Conservation (phyloP, 257 asterid genomes). For the Voacanga thouarsii region DNA sequence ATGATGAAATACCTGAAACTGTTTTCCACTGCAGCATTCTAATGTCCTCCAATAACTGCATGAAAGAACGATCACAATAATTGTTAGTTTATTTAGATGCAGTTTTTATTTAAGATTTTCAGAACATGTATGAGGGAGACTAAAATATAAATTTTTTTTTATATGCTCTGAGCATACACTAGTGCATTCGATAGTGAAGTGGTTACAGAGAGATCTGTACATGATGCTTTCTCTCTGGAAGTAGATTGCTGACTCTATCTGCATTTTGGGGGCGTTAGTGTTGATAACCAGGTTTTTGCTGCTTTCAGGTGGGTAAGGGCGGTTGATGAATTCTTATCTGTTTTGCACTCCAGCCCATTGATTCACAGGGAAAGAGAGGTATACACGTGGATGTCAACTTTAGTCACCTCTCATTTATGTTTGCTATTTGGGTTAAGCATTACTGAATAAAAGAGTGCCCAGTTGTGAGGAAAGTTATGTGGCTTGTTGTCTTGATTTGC, state of each 20-base stretch:
- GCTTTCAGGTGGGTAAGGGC: conserved; percentile 91
- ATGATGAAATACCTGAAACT: not conserved
- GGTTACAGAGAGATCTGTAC: not conserved
- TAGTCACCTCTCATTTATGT: not conserved
- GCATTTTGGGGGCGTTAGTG: not conserved
- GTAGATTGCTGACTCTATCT: not conserved
- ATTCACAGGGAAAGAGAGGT: conserved; percentile 41
- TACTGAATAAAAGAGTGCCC: not conserved
- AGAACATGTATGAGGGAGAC: not conserved
- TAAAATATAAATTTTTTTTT: not conserved
- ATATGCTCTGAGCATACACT: not conserved
- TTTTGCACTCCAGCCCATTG: conserved; percentile 55
- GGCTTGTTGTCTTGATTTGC: conserved; percentile 21
- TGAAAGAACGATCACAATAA: not conserved
- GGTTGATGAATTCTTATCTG: conserved; percentile 63
- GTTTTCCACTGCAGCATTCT: not conserved
- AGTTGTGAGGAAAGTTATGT: not conserved
- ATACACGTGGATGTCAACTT: not conserved
- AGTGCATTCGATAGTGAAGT: not conserved
- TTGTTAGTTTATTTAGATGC: not conserved
- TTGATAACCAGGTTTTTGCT: conserved; percentile 1
- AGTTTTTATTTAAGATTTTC: not conserved
- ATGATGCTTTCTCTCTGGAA: not conserved
- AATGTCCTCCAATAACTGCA: not conserved
- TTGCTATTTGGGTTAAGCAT: not conserved